These are phyloP conservation scores for Pyrus betulifolia DNA, from an alignment of 306 rosid genomes.

Conservation along the genomic window DNA sequence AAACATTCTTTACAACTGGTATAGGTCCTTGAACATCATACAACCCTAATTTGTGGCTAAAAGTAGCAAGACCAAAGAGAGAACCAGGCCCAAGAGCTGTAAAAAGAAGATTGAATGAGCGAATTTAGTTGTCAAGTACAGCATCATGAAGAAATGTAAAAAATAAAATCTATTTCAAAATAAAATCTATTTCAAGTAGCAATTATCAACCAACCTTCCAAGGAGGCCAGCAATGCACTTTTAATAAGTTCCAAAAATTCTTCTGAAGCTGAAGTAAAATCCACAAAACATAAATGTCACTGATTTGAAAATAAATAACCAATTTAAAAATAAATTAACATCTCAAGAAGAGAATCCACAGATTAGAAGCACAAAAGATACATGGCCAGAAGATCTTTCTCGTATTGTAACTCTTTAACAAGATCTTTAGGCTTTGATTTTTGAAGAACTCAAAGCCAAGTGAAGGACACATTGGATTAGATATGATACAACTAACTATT, in stretches of 20 bases:
- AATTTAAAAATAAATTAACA: neutral
- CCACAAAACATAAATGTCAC: neutral
- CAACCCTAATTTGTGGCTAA: slow-evolving; percentile 92
- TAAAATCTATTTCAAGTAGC: slow-evolving; percentile 9
- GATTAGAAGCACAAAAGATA: neutral
- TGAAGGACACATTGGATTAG: neutral
- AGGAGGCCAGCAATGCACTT: slow-evolving; percentile 91
- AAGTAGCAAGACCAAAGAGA: slow-evolving; percentile 93
- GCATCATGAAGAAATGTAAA: slow-evolving; percentile 13
- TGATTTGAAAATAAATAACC: neutral
- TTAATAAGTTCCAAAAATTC: slow-evolving; percentile 91
- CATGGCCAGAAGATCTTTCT: neutral
- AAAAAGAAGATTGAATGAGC: slow-evolving; percentile 4
- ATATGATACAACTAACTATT: neutral
- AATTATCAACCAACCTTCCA: slow-evolving; percentile 74
- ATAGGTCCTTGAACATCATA: slow-evolving; percentile 96
- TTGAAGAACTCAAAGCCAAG: neutral
- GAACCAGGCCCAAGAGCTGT: slow-evolving; percentile 96
- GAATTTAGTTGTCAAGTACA: slow-evolving; percentile 8
- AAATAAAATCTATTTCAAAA: neutral
- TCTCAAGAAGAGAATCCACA: neutral
- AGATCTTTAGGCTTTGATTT: neutral
- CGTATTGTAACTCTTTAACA: neutral
- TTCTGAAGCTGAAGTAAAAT: slow-evolving; percentile 77
- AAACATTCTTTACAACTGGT: slow-evolving; percentile 78